Conservation (phyloP, 2,329 filamentous ascomycete genomes). For the Madurella fahalii region DNA sequence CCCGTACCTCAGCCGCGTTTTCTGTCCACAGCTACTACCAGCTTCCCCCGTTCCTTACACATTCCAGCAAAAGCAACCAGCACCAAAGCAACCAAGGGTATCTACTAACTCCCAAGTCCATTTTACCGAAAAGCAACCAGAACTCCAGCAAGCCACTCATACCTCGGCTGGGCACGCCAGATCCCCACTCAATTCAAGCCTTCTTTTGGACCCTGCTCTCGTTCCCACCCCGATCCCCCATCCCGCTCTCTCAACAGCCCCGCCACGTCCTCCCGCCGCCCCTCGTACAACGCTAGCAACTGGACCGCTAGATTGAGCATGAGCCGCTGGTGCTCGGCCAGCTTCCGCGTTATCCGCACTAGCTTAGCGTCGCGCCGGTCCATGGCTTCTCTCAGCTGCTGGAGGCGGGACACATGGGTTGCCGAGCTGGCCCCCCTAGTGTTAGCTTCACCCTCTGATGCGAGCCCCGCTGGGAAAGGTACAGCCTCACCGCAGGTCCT, state of each 20-base stretch:
- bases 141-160: not conserved
- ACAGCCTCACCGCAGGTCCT: constrained; percentile 15
- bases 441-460: not conserved
- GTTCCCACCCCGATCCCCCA: not conserved
- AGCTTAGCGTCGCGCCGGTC: constrained; percentile 18
- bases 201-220: not conserved
- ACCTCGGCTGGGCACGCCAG: not conserved
- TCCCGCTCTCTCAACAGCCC: constrained; percentile 1
- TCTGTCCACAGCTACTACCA: not conserved
- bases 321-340: constrained; percentile 19
- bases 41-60: not conserved
- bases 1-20: not conserved
- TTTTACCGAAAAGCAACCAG: not conserved
- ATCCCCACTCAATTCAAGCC: not conserved
- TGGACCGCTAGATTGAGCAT: constrained; percentile 21
- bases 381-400: constrained; percentile 16
- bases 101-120: not conserved
- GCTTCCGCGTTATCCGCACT: constrained; percentile 13
- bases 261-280: constrained; percentile 16
- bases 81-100: constrained; percentile 8
- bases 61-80: not conserved
- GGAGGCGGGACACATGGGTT: constrained; percentile 13
- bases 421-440: constrained; percentile 7
- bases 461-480: not conserved
- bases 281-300: constrained; percentile 21